phyloP scores from a whole-genome alignment of 805 yeast genomes.

The Danielozyma ontarioensis region DNA sequence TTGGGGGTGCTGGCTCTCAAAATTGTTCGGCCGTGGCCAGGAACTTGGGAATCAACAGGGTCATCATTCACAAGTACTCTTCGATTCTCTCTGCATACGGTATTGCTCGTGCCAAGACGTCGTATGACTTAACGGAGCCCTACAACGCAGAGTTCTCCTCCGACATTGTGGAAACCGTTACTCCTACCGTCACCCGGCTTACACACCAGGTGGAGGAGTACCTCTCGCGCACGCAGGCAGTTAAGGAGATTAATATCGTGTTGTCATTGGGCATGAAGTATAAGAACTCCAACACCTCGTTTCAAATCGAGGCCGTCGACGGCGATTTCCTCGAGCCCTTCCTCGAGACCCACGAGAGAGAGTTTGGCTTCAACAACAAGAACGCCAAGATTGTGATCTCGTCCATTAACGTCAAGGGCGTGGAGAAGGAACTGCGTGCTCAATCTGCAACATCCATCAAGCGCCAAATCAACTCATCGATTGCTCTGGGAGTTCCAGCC shows the following conservation, averaged over 20 bases:
- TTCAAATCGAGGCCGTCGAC: conserved; percentile 2
- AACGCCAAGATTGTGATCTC: conserved; percentile 37
- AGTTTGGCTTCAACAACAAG: conserved; percentile 63
- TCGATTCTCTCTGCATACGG: conserved; percentile 3
- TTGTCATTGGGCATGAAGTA: conserved; percentile 1
- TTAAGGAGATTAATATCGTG: not conserved
- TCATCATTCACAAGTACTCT: conserved; percentile 1
- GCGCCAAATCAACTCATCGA: not conserved
- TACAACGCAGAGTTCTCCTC: not conserved
- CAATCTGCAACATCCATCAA: conserved; percentile 8
- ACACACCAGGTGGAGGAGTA: not conserved
- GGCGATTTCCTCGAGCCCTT: conserved; percentile 41
- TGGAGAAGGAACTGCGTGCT: conserved; percentile 10
- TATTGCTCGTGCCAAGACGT: conserved; percentile 1
- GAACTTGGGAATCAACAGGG: conserved; percentile 1
- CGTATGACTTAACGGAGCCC: not conserved
- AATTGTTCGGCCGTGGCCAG: conserved; percentile 1
- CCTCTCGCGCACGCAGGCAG: not conserved
- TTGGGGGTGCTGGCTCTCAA: conserved; percentile 3
- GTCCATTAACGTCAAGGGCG: conserved; percentile 14
- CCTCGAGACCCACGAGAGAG: conserved; percentile 53
- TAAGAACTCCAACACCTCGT: not conserved
- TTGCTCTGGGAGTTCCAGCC: not conserved
- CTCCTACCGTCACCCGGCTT: not conserved
- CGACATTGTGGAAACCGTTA: not conserved